phyloP scores from a whole-genome alignment of 2,329 filamentous ascomycete genomes.

The Cladosporium halotolerans region DNA sequence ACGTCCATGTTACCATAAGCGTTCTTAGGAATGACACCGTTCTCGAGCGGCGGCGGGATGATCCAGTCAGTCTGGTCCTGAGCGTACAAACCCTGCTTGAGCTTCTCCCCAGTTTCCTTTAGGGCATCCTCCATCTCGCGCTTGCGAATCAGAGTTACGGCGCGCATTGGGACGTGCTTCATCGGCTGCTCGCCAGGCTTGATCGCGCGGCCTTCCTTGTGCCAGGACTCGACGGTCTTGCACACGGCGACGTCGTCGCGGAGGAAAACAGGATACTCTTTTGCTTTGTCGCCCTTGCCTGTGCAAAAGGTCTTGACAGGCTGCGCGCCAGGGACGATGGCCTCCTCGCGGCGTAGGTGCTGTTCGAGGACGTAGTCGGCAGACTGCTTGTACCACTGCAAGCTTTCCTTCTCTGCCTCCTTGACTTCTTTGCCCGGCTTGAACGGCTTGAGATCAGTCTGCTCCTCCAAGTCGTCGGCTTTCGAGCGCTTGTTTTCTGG shows the following conservation, averaged over 20 bases:
- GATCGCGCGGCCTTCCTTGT: constrained; percentile 84
- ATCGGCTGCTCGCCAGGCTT: constrained; percentile 64
- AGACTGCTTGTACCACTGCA: constrained; percentile 83
- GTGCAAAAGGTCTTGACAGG: constrained; percentile 69
- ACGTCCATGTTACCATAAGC: constrained; percentile 94
- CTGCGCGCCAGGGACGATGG: constrained; percentile 61
- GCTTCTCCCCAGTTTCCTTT: constrained; percentile 71
- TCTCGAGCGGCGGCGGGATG: constrained; percentile 71
- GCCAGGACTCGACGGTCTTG: constrained; percentile 93
- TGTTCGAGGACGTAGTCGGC: constrained; percentile 78
- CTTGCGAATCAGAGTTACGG: constrained; percentile 79
- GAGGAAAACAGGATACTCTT: constrained; percentile 73
- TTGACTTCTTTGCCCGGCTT: constrained; percentile 55
- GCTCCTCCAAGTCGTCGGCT: constrained; percentile 73
- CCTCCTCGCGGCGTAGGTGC: constrained; percentile 88
- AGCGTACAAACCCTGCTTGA: constrained; percentile 79
- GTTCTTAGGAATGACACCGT: constrained; percentile 89
- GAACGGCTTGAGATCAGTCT: constrained; percentile 66
- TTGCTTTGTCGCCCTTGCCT: constrained; percentile 65
- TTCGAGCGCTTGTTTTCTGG: constrained; percentile 52
- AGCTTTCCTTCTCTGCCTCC: constrained; percentile 46
- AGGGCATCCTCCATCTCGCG: constrained; percentile 84
- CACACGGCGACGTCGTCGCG: constrained; percentile 76
- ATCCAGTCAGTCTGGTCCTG: constrained; percentile 90
- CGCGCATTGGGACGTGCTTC: constrained; percentile 83